phyloP scores from a whole-genome alignment of 2,329 filamentous ascomycete species.

The Chrysoporthe puriensis region DNA sequence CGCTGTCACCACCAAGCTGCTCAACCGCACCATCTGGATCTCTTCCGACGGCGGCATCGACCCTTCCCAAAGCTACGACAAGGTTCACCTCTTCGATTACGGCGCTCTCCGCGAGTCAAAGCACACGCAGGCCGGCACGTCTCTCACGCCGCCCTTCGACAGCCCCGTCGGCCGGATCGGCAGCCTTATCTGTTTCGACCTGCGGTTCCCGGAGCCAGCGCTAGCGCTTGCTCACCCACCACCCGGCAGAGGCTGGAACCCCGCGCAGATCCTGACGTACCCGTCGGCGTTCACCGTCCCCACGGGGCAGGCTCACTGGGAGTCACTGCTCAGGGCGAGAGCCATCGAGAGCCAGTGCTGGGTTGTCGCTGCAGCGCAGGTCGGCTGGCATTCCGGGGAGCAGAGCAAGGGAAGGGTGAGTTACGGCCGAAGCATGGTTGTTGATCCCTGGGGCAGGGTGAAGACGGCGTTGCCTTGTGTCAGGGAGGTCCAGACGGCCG shows the following conservation, averaged over 20 bases:
- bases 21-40: slow-evolving; percentile 60
- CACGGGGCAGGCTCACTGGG: slow-evolving; percentile 87
- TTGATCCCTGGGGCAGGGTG: slow-evolving; percentile 85
- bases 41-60: slow-evolving; percentile 46
- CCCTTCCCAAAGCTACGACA: slow-evolving; percentile 68
- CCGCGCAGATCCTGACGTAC: slow-evolving; percentile 79
- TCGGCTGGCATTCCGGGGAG: slow-evolving; percentile 66
- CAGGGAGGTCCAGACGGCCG: slow-evolving; percentile 54
- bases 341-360: slow-evolving; percentile 90
- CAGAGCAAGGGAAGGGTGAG: slow-evolving; percentile 57
- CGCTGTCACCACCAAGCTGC: slow-evolving; percentile 41
- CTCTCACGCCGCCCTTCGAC: slow-evolving; percentile 71
- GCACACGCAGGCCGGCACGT: slow-evolving; percentile 52
- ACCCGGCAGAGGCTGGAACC: slow-evolving; percentile 38
- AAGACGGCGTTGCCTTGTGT: slow-evolving; percentile 57
- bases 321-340: slow-evolving; percentile 73
- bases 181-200: slow-evolving; percentile 85
- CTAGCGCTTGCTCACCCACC: slow-evolving; percentile 61
- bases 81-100: slow-evolving; percentile 87
- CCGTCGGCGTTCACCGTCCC: slow-evolving; percentile 89
- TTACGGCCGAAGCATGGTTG: slow-evolving; percentile 84
- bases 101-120: slow-evolving; percentile 45
- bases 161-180: slow-evolving; percentile 76
- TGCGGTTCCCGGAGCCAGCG: slow-evolving; percentile 79
- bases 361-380: slow-evolving; percentile 84